phyloP scores from a whole-genome alignment of 2,329 filamentous ascomycete genomes.

The Colletotrichum caudatum region DNA sequence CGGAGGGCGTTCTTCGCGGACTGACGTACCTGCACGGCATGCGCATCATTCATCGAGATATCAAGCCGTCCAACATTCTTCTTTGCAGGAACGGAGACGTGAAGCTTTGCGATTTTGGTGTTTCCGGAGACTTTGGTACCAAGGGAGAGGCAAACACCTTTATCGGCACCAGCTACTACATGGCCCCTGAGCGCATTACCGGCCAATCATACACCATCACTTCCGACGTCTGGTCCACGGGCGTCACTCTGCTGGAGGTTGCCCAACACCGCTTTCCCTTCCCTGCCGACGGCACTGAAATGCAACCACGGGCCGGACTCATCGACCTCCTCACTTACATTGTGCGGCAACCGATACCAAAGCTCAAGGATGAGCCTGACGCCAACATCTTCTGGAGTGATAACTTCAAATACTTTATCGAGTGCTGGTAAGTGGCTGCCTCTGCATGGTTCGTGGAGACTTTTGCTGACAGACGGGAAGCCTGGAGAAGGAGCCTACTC shows the following conservation, averaged over 20 bases:
- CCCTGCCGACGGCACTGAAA: slow-evolving; percentile 94
- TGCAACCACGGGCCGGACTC: slow-evolving; percentile 90
- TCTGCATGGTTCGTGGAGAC: not conserved
- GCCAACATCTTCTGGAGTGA: slow-evolving; percentile 94
- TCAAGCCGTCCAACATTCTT: slow-evolving; percentile 97
- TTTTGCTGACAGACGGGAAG: slow-evolving; percentile 58
- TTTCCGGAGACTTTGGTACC: slow-evolving; percentile 96
- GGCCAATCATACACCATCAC: slow-evolving; percentile 99
- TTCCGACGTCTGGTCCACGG: slow-evolving; percentile 97
- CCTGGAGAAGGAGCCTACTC: slow-evolving; percentile 90
- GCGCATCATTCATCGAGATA: slow-evolving; percentile 98
- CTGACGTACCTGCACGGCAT: slow-evolving; percentile 94
- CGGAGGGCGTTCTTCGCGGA: slow-evolving; percentile 92
- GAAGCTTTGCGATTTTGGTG: slow-evolving; percentile 98
- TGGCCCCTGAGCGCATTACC: slow-evolving; percentile 98
- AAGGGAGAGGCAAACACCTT: slow-evolving; percentile 99
- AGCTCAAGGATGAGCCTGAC: slow-evolving; percentile 92
- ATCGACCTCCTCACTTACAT: slow-evolving; percentile 98
- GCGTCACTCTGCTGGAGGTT: slow-evolving; percentile 98
- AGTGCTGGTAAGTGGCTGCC: slow-evolving; percentile 85
- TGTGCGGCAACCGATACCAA: slow-evolving; percentile 93
- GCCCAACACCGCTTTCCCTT: slow-evolving; percentile 98
- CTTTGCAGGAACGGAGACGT: slow-evolving; percentile 93
- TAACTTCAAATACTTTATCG: slow-evolving; percentile 99
- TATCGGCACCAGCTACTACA: slow-evolving; percentile 98